These are phyloP conservation scores for Mycosarcoma mackinlayi DNA, from an alignment of 1,284 basidiomycete genomes.

Conservation along the genomic window DNA sequence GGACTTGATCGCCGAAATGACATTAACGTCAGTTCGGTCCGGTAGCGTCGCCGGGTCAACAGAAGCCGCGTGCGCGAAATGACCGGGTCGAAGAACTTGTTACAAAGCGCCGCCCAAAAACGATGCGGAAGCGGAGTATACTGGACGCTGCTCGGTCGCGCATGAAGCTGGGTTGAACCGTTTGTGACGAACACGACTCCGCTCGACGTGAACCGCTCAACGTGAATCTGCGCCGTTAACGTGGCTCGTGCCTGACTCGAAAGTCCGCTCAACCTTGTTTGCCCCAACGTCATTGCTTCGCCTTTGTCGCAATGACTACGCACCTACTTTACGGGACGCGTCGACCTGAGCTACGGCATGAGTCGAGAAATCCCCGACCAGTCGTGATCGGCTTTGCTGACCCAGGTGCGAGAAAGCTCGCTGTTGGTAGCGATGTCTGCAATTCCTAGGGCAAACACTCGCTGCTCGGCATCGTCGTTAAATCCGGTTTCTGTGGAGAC, in stretches of 20 bases:
- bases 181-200: not conserved
- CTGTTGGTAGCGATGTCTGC: no score
- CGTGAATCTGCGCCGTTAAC: not conserved
- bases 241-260: constrained; percentile 7
- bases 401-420: no score
- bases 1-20: no score
- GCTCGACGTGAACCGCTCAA: constrained; percentile 2
- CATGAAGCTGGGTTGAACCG: constrained; percentile 4
- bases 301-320: not conserved
- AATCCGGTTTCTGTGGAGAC: no score
- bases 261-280: constrained; percentile 21
- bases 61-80: no score
- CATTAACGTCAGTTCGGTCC: no score
- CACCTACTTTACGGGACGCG: constrained; percentile 15
- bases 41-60: no score
- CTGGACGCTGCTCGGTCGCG: not conserved
- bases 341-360: not conserved
- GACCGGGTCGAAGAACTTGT: no score
- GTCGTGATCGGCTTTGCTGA: not conserved
- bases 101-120: no score
- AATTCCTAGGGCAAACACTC: no score
- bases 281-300: constrained; percentile 5
- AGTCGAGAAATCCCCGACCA: constrained; percentile 3
- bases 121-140: no score
- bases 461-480: no score